Base-by-base conservation (phyloP, 2,329 filamentous ascomycete species). In the Exophiala dermatitidis region DNA sequence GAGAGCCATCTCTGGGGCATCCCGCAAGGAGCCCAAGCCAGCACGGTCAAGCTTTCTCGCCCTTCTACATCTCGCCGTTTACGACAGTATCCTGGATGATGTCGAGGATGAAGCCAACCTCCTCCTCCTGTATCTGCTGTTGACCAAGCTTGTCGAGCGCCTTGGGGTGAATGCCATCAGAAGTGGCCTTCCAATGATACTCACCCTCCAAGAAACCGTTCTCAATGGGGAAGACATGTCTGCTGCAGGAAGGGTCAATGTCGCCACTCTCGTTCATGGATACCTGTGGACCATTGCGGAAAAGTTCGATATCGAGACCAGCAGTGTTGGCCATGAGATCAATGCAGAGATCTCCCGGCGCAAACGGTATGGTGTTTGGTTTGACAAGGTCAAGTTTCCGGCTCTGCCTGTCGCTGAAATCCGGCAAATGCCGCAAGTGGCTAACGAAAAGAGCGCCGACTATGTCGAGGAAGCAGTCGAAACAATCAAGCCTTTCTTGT, bases 141-240 rank as follows among this genome's bases (percentile, higher is more conserved):
- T 95, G 36, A 75, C 81, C 7, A 87, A 81, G 51, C 75, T 95
- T n/a, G 79, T 89, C 5, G 77, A 82, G 53, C 83, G 82, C 52
- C 77, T 96, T 0, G 90, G 91, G 3, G 82, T 95, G 47, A 95
- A 96, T 66, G 86, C 88, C 10, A 80, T 80, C 3, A 80, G 85
- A 53, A 85, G 81, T 63, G 89, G 90, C 0, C 70, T 96, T 36
- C 89, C 90, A 1, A 95, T 96, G 90, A 79, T 95, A 7, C 83
- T 94, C 68, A 81, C 86, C 43, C 77, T 97, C 1, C 90, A 96
- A 67, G 88, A 95, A 64, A 88, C 93, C 58, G 86, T 93, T 46
- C 60, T 66, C 3, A 68, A 65, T 6, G 56, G 54, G 12, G 53
- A 60, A 10, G 75, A 83, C 2, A 78, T 79, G 28, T 82, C 85